These are phyloP conservation scores for Breviolum minutum DNA, from an alignment of 73 alveolate genomes.

Conservation along the genomic window DNA sequence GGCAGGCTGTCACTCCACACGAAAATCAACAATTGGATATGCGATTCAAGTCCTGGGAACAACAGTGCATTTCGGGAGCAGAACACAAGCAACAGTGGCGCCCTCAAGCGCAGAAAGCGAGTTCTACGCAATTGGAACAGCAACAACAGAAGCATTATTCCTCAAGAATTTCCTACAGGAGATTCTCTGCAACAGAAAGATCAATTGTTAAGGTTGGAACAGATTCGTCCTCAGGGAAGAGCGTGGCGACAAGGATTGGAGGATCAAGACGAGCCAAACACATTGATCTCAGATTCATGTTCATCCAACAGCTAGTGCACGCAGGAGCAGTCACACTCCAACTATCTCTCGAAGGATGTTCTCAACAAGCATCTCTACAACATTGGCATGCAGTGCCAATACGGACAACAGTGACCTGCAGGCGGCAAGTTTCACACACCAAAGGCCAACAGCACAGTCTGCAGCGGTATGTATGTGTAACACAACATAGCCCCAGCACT, in stretches of 20 bases:
- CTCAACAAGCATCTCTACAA: conserved; percentile 6
- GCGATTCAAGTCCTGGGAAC: neutral
- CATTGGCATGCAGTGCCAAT: neutral
- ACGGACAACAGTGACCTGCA: neutral
- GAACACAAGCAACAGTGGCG: conserved; percentile 35
- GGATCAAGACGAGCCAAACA: conserved; percentile 5
- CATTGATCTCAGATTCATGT: conserved; percentile 7
- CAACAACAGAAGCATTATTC: neutral
- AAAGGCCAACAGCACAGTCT: neutral
- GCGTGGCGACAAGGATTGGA: neutral
- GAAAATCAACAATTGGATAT: neutral
- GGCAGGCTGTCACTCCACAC: neutral
- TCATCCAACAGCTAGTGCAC: conserved; percentile 8
- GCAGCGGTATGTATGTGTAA: neutral
- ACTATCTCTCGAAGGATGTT: neutral
- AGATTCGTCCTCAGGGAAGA: neutral
- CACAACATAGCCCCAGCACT: neutral
- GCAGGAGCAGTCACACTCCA: neutral
- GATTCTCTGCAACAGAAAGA: neutral
- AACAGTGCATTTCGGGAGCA: neutral
- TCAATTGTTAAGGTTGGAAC: neutral
- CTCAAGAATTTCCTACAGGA: neutral
- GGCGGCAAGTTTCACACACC: neutral
- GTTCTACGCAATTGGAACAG: conserved; percentile 25
- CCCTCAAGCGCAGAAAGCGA: neutral